A percentile compares a stretch with the other conserved stretches of the same genome.
These are phyloP conservation scores for Elsinoe arachidis DNA, from an alignment of 2,329 filamentous ascomycete species.

Conservation along the genomic window DNA sequence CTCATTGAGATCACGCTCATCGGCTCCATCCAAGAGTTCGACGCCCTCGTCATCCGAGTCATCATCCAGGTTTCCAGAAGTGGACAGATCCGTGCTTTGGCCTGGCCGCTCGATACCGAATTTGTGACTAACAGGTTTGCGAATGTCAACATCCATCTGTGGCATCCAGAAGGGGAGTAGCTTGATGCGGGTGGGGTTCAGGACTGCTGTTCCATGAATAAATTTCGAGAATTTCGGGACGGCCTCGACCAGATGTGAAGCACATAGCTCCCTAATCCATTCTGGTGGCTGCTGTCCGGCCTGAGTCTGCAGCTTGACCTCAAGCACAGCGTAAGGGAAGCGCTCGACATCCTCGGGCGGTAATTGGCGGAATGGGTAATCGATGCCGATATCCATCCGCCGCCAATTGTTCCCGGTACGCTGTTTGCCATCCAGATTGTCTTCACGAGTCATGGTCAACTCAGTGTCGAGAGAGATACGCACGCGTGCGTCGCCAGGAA, in stretches of 20 bases:
- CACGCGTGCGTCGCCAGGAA: conserved; percentile 90
- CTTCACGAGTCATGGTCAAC: conserved; percentile 87
- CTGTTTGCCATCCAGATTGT: conserved; percentile 74
- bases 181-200: conserved; percentile 82
- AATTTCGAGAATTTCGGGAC: conserved; percentile 99
- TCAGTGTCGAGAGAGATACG: conserved; percentile 96
- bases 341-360: conserved; percentile 75
- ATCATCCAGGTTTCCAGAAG: conserved; percentile 68
- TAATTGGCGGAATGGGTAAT: conserved; percentile 86
- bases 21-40: conserved; percentile 50
- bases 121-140: conserved; percentile 77
- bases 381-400: conserved; percentile 93
- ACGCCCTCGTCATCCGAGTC: conserved; percentile 62
- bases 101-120: conserved; percentile 83
- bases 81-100: conserved; percentile 64
- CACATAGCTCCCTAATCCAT: conserved; percentile 89
- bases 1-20: conserved; percentile 27
- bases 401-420: conserved; percentile 87
- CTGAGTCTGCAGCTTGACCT: conserved; percentile 96
- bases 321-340: conserved; percentile 92
- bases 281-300: conserved; percentile 88
- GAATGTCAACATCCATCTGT: conserved; percentile 96
- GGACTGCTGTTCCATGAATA: conserved; percentile 82
- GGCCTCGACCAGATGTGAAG: conserved; percentile 93
- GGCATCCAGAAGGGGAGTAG: conserved; percentile 95